Conservation (phyloP, 164 flowering plant species). For the Vitis riparia region DNA sequence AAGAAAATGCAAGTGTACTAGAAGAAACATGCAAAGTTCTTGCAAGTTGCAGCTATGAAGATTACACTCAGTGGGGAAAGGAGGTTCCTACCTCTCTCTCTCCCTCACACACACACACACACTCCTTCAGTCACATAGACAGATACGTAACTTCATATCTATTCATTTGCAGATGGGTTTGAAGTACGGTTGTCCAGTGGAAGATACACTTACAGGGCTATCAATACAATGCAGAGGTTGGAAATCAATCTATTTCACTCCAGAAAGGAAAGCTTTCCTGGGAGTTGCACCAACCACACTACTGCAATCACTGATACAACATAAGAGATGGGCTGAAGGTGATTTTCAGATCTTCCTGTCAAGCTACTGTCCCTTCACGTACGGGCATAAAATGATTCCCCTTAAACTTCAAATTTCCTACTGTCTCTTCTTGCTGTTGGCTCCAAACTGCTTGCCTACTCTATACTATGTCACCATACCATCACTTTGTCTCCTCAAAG, state of each 20-base stretch:
- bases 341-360: constrained; percentile 31
- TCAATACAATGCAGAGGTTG: constrained; percentile 16
- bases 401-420: constrained; percentile 29
- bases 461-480: constrained; percentile 23
- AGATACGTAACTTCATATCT: neutral
- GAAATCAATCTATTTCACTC: constrained; percentile 26
- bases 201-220: constrained; percentile 40
- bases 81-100: constrained; percentile 33
- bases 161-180: constrained; percentile 36
- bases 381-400: constrained; percentile 24
- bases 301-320: constrained; percentile 24
- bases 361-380: constrained; percentile 20
- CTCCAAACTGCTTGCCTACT: constrained; percentile 25
- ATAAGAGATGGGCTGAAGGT: constrained; percentile 39
- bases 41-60: constrained; percentile 33
- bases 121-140: neutral
- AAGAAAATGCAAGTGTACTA: constrained; percentile 15
- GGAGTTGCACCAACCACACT: constrained; percentile 30
- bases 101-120: constrained; percentile 1
- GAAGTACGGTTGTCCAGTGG: constrained; percentile 34
- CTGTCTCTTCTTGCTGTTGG: constrained; percentile 23
- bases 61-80: constrained; percentile 39
- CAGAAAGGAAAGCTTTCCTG: constrained; percentile 20
- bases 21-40: constrained; percentile 28
- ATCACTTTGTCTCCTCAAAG: constrained; percentile 24